Evolutionary conservation across 148 eudicot genomes (phyloP).

Genomic region (Silene uniflora): DNA sequence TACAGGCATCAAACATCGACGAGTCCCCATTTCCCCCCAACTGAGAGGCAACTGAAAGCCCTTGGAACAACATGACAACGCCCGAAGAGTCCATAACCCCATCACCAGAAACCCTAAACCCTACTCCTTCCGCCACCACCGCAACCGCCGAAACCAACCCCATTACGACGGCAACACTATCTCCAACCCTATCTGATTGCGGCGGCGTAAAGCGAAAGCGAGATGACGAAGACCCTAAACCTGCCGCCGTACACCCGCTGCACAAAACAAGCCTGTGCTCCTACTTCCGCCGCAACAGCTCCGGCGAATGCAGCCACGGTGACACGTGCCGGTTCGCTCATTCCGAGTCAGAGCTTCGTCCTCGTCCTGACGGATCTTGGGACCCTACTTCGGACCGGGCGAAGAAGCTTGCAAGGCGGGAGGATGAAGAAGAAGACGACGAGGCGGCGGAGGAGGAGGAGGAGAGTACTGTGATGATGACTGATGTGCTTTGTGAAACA

Average conservation of each 20-base stretch:
- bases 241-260: constrained; percentile 40
- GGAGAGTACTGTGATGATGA: constrained; percentile 50
- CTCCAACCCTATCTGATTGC: constrained; percentile 5
- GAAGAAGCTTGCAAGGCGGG: constrained; percentile 47
- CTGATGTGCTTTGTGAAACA: constrained; percentile 46
- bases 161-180: not conserved
- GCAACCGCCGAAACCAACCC: constrained; percentile 3
- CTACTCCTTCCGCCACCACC: constrained; percentile 20
- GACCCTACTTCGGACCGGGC: constrained; percentile 84
- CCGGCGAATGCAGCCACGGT: constrained; percentile 73
- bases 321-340: constrained; percentile 78
- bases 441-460: constrained; percentile 19
- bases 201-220: constrained; percentile 60
- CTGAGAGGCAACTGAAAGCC: too few species aligned
- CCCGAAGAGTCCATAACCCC: constrained; percentile 12
- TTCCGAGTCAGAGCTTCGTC: constrained; percentile 68
- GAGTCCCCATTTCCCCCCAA: too few species aligned
- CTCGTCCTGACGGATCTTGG: constrained; percentile 72
- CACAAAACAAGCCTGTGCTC: constrained; percentile 86
- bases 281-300: constrained; percentile 54
- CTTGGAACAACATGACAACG: constrained; percentile 7
- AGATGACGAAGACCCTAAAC: constrained; percentile 30
- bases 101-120: constrained; percentile 42
- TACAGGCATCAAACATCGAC: too few species aligned
- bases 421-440: constrained; percentile 18